These are phyloP conservation scores for Wickerhamiella kurtzmanii DNA, from an alignment of 805 yeast genomes.

Conservation along the genomic window DNA sequence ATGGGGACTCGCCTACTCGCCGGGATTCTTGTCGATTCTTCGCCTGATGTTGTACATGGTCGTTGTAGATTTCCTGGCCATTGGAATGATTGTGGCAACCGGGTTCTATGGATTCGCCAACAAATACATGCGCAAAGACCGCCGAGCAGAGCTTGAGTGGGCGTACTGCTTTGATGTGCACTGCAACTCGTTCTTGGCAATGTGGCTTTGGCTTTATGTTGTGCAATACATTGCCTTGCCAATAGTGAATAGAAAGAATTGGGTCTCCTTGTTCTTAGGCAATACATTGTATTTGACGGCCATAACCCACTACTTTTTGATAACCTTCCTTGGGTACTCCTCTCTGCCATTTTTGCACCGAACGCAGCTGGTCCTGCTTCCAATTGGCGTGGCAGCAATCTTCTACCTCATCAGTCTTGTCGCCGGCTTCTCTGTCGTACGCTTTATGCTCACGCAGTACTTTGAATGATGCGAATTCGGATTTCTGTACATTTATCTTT, in stretches of 20 bases:
- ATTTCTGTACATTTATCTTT: too few relatives aligned
- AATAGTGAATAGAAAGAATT: constrained; percentile 41
- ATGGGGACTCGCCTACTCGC: constrained; percentile 79
- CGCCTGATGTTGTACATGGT: constrained; percentile 72
- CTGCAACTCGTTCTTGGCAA: constrained; percentile 72
- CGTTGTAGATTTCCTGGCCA: constrained; percentile 59
- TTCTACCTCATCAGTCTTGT: constrained; percentile 43
- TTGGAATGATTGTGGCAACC: constrained; percentile 60
- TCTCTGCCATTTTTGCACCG: constrained; percentile 53
- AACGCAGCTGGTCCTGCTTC: constrained; percentile 48
- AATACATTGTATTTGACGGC: constrained; percentile 67
- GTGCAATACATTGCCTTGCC: constrained; percentile 68
- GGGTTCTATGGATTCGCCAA: constrained; percentile 61
- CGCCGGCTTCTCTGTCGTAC: constrained; percentile 62
- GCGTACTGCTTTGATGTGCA: constrained; percentile 90
- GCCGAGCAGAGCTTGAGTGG: constrained; percentile 49
- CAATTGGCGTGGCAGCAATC: constrained; percentile 47
- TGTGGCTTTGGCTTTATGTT: constrained; percentile 65
- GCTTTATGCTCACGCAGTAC: constrained; percentile 40
- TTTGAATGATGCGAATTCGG: too few relatives aligned
- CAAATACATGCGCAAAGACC: constrained; percentile 32
- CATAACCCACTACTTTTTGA: constrained; percentile 57
- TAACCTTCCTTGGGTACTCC: constrained; percentile 83
- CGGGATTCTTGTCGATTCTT: constrained; percentile 45
- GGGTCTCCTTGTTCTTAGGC: constrained; percentile 60